Base-by-base conservation (phyloP, 306 rosid genomes). In the Cucurbita maxima region DNA sequence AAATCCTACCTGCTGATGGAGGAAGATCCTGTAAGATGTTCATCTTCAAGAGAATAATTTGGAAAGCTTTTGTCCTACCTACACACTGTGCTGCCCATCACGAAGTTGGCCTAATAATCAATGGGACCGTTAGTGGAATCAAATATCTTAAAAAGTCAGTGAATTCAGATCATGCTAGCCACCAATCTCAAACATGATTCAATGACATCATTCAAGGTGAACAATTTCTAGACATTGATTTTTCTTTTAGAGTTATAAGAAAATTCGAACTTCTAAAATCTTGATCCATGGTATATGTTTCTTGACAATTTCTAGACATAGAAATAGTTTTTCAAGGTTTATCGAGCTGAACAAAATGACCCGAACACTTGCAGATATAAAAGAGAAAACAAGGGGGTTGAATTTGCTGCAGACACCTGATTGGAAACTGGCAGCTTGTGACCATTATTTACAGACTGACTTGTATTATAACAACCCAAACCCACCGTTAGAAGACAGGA, bases 321-420 rank as follows among this genome's bases (percentile, higher is more conserved):
- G 14, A 1, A 3, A 45, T 45, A 45, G 54, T 50, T 50, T 50
- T 50, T 12, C 18, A 5, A 53, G 4, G 8, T 53, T 16, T 5
- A n/a, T 53, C 20, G 8, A 16, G 22, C 10, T 20, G 7, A 10
- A 2, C 13, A 62, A 16, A n/a, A 30, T 59, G 8, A 20, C 20
- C 19, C 57, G n/a, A 19, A 9, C 60, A 55, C 14, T 63, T 37
- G 44, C 9, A 0, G 10, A 25, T 13, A 13, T 59, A 38, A 34
- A 34, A 11, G 15, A 19, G 36, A 11, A 58, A 30, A 13, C 10
- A 13, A 0, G 10, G 41, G 30, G 16, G 37, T 55, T 75, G 59
- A 44, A 84, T 74, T 71, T 78, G 43, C 70, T n/a, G 71, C 52
- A 60, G 74, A 48, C 62, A 78, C 25, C 40, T 38, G 70, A 25